Evolutionary conservation across 148 eudicot genomes (phyloP).

Genomic region (Dianthus caryophyllus): DNA sequence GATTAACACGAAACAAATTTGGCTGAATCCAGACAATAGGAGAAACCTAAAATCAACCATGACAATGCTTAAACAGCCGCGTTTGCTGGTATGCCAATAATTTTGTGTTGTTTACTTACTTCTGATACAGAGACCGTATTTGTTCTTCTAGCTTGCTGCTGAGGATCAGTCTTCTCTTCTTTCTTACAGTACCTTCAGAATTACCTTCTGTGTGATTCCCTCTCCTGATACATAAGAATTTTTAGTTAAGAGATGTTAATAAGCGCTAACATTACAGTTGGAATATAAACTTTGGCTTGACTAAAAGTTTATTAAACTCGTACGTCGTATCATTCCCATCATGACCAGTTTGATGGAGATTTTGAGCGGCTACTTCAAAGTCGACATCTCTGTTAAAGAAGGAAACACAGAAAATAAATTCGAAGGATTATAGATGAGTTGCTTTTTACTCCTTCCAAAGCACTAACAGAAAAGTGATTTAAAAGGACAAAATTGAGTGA

Average conservation of each 20-base stretch:
- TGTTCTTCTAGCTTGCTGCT: conserved; percentile 51
- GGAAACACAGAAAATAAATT: conserved; percentile 5
- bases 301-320: conserved; percentile 7
- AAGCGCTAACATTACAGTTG: not conserved
- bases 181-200: conserved; percentile 30
- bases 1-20: not conserved
- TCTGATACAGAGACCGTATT: conserved; percentile 56
- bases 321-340: conserved; percentile 37
- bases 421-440: not conserved
- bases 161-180: conserved; percentile 50
- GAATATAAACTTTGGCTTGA: not conserved
- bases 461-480: not conserved
- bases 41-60: not conserved
- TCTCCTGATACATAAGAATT: conserved; percentile 40
- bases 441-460: conserved; percentile 13
- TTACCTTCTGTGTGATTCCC: conserved; percentile 28
- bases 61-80: not conserved
- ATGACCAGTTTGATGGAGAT: conserved; percentile 20
- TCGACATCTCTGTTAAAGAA: conserved; percentile 36
- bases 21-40: not conserved
- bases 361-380: conserved; percentile 28
- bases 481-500: not conserved
- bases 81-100: not conserved
- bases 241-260: conserved; percentile 14
- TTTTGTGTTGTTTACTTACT: conserved; percentile 37